phyloP scores from a whole-genome alignment of 306 rosid species.

The Corylus avellana region DNA sequence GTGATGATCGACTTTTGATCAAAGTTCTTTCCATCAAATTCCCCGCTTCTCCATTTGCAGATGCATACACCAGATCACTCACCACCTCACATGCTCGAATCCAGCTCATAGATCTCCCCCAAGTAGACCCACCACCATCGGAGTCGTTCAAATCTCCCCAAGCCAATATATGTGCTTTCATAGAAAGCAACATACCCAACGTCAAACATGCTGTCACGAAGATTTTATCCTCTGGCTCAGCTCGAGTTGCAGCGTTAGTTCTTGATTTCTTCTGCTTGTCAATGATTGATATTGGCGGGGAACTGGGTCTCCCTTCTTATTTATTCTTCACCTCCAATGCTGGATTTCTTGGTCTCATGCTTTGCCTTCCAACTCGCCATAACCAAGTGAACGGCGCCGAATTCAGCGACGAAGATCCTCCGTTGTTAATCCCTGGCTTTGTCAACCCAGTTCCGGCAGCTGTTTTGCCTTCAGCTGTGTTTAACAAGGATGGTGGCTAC shows the following conservation, averaged over 20 bases:
- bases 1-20: conserved; percentile 34
- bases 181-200: conserved; percentile 30
- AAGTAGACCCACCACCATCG: conserved; percentile 33
- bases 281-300: conserved; percentile 51
- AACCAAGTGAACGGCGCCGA: conserved; percentile 15
- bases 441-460: conserved; percentile 34
- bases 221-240: conserved; percentile 28
- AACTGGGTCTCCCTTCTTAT: conserved; percentile 50
- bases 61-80: conserved; percentile 42
- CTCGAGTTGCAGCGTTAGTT: conserved; percentile 37
- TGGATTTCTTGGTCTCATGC: conserved; percentile 38
- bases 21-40: conserved; percentile 45
- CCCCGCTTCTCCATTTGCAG: conserved; percentile 21
- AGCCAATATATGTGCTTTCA: conserved; percentile 19
- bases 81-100: conserved; percentile 39
- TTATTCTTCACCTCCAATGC: conserved; percentile 43
- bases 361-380: conserved; percentile 36
- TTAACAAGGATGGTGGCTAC: conserved; percentile 50
- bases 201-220: conserved; percentile 22
- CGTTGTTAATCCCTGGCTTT: conserved; percentile 41
- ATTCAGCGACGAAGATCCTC: conserved; percentile 39
- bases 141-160: conserved; percentile 31
- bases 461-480: conserved; percentile 43
- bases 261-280: conserved; percentile 52
- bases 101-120: conserved; percentile 50